Base-by-base conservation (phyloP, 768 basidiomycete species). In the Obba rivulosa region DNA sequence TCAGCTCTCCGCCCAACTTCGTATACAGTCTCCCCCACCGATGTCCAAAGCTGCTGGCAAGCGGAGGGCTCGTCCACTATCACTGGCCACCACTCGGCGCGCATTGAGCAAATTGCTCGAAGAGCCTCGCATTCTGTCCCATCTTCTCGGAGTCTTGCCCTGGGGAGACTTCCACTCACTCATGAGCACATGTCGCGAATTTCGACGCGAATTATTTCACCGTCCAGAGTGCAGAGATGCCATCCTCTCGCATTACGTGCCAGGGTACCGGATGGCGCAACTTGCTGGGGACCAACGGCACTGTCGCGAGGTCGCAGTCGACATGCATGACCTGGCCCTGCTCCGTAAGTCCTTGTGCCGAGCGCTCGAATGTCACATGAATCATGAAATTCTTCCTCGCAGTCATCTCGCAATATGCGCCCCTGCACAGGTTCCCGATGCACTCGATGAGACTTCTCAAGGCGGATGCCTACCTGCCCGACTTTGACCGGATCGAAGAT, bases 381-480 rank as follows among this genome's bases (percentile, higher is more conserved):
- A 55, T 43, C 21, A 8, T 40, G 13, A 22, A 28, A 41, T 28
- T 10, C 5, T 13, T 10, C 42, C 20, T 41, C 37, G 35, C 55
- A 88, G 87, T 85, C 53, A 67, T 81, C 42, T 87, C 87, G 0
- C 83, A 84, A 57, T 69, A 69, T 9, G 66, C 82, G 9, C 77
- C 80, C 0, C 71, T 88, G 20, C 85, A 87, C 55, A 73, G 72
- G 28, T 91, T 90, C 56, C 87, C 87, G 0, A 78, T 78, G 60
- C 80, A 83, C 49, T 80, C 85, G 16, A 70, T 87, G 8, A 66
- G 74, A 18, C 57, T 69, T n/a, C 65, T 85, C 34, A 41, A 36
- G 13, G 48, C 46, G 28, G 44, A 51, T 36, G 31, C 41, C 9
- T 35, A 48, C 10, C 43, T 48, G 13, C 7, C 39, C 21, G 36